Conservation (phyloP, 164 flowering plant genomes). For the Nelumbo lutea region DNA sequence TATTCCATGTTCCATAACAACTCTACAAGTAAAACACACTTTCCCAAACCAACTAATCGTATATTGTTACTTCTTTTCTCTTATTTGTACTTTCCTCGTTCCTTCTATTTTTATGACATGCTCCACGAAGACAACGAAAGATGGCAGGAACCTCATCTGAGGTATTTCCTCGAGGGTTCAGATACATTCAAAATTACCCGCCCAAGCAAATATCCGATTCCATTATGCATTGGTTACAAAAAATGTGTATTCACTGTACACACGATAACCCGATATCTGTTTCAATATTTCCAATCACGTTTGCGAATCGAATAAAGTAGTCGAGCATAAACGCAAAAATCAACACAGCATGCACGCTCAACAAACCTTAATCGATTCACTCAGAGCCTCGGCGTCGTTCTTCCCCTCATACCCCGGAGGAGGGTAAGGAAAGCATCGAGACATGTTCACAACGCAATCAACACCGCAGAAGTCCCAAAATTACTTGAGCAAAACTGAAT, state of each 20-base stretch:
- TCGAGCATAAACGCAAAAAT: slow-evolving; percentile 19
- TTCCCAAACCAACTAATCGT: too few relatives aligned
- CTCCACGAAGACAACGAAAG: too few relatives aligned
- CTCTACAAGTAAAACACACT: too few relatives aligned
- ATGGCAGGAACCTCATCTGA: not conserved
- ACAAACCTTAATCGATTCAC: slow-evolving; percentile 58
- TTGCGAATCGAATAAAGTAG: slow-evolving; percentile 7
- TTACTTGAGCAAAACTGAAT: not conserved
- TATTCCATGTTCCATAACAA: too few relatives aligned
- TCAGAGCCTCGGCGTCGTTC: slow-evolving; percentile 28
- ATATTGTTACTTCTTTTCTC: too few relatives aligned
- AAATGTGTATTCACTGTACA: not conserved
- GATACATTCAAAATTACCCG: slow-evolving; percentile 7
- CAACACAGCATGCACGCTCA: slow-evolving; percentile 14
- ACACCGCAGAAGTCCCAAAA: not conserved
- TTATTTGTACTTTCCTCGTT: too few relatives aligned
- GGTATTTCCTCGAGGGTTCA: not conserved
- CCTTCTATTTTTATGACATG: too few relatives aligned
- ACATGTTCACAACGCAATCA: slow-evolving; percentile 21
- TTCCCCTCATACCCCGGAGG: slow-evolving; percentile 37
- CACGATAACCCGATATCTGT: not conserved
- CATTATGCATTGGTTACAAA: not conserved
- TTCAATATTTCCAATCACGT: not conserved
- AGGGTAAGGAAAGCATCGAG: slow-evolving; percentile 49
- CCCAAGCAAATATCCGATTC: not conserved